Conservation (phyloP, 2,329 filamentous ascomycete species). For the Pseudogymnoascus sp. region DNA sequence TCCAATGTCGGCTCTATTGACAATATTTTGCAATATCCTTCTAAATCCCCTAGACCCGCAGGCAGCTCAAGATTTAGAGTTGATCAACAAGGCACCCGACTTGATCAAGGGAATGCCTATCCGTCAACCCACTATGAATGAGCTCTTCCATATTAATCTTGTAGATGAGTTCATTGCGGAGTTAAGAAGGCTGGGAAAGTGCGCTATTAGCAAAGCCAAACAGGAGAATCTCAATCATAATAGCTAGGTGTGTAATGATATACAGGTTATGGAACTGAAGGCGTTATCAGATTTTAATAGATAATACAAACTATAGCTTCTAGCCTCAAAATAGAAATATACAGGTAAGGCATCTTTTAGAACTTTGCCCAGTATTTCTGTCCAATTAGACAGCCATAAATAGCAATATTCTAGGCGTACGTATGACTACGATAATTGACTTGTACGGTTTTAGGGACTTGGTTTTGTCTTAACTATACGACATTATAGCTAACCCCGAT, state of each 20-base stretch:
- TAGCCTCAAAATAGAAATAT: background rate
- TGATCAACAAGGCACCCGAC: conserved; percentile 35
- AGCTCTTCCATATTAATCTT: conserved; percentile 33
- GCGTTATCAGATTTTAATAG: background rate
- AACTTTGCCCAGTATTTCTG: background rate
- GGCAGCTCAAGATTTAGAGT: conserved; percentile 37
- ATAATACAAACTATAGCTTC: background rate
- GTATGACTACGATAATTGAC: background rate
- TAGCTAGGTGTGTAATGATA: background rate
- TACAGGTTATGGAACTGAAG: background rate
- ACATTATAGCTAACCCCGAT: background rate
- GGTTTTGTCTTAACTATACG: background rate
- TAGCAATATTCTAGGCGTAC: background rate
- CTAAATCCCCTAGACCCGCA: conserved; percentile 36
- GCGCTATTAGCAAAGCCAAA: conserved; percentile 23
- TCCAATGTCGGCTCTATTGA: conserved; percentile 44
- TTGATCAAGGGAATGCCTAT: conserved; percentile 36
- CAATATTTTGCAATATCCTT: conserved; percentile 47
- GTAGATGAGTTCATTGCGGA: conserved; percentile 37
- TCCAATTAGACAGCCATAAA: background rate
- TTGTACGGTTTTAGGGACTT: background rate
- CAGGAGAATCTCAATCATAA: background rate
- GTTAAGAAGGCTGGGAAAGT: conserved; percentile 34
- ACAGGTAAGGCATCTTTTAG: background rate
- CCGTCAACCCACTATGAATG: conserved; percentile 27